Evolutionary conservation across 2,329 filamentous ascomycete genomes (phyloP).

Genomic region (Claviceps citrina): DNA sequence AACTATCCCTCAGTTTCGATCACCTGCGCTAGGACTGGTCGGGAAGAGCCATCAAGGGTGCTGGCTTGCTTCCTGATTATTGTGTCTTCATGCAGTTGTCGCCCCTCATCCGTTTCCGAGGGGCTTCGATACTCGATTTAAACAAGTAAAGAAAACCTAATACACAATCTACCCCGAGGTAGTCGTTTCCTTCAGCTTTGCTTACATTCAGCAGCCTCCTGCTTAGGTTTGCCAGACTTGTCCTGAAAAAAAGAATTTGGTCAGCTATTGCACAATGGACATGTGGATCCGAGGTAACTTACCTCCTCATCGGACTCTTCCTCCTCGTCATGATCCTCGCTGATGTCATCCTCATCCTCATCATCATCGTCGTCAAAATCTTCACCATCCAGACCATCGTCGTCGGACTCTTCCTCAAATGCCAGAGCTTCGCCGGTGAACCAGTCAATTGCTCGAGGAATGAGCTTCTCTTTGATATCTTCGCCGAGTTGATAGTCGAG

Average conservation of each 20-base stretch:
- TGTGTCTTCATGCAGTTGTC: slow-evolving; percentile 3
- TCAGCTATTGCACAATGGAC: slow-evolving; percentile 8
- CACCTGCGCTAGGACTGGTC: neutral
- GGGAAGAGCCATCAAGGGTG: too few relatives aligned
- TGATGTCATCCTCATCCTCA: slow-evolving; percentile 76
- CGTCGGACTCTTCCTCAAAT: slow-evolving; percentile 71
- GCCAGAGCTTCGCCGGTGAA: slow-evolving; percentile 96
- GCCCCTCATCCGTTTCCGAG: neutral
- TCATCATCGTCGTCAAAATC: slow-evolving; percentile 49
- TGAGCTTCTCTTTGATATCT: slow-evolving; percentile 99
- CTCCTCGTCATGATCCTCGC: slow-evolving; percentile 71
- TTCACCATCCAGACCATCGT: slow-evolving; percentile 52
- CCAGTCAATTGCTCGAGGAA: slow-evolving; percentile 96
- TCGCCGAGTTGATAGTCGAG: slow-evolving; percentile 97
- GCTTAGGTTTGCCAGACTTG: slow-evolving; percentile 77
- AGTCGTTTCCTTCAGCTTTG: slow-evolving; percentile 49
- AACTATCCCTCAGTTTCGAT: neutral
- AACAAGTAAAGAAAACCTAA: neutral
- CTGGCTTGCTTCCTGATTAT: slow-evolving; percentile 2
- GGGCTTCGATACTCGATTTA: slow-evolving; percentile 1
- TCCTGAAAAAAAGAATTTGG: slow-evolving; percentile 38
- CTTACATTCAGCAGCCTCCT: slow-evolving; percentile 91
- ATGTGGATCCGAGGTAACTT: slow-evolving; percentile 17
- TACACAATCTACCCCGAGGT: neutral
- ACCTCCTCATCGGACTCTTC: slow-evolving; percentile 69